Evolutionary conservation across 108 stramenopile genomes (phyloP), one percentile per base, ranked within the genome.

Genomic region (Aurantiochytrium sp.): DNA sequence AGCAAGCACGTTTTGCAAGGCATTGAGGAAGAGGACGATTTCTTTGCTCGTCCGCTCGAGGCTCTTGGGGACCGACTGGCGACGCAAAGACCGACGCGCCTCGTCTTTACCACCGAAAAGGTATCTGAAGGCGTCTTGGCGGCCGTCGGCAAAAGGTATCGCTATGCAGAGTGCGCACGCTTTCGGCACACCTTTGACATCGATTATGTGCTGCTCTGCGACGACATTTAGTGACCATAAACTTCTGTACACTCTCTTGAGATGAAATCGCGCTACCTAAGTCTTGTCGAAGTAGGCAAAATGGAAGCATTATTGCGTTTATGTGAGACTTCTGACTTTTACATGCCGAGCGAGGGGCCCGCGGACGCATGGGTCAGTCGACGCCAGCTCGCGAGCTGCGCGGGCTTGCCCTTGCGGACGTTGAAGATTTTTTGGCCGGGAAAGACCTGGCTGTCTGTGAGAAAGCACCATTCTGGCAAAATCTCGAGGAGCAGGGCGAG

Each of bases 21-120:
- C 30, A 81, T 81, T 39, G 73, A 81, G 45, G 73, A 81, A 24
- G 73, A 81, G 39, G 73, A 81, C 24, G 73, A 12, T 17, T 81
- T 81, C 30, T 81, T 81, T 2, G 27, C 39, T 6, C 12, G 32
- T 17, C 73, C 73, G 6, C 12, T 41, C 10, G 73, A 81, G 36
- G 6, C 12, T 6, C 30, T 81, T 2, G 10, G 42, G 1, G 17
- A 12, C 45, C 39, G 73, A 21, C 30, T 81, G 0, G 24, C 12
- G 73, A 19, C 15, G 39, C n/a, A 81, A 12, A 48, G 73, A 19
- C 73, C 73, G 32, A 48, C 73, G 39, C 39, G 45, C 19, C 45
- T 81, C 0, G 30, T 81, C 17, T 81, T 81, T n/a, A 39, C 42
- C 36, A 81, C 73, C 73, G 73, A 81, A 81, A 81, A 17, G 19